These are phyloP conservation scores for Chalciporus chontae DNA, from an alignment of 768 basidiomycete genomes.

Conservation along the genomic window DNA sequence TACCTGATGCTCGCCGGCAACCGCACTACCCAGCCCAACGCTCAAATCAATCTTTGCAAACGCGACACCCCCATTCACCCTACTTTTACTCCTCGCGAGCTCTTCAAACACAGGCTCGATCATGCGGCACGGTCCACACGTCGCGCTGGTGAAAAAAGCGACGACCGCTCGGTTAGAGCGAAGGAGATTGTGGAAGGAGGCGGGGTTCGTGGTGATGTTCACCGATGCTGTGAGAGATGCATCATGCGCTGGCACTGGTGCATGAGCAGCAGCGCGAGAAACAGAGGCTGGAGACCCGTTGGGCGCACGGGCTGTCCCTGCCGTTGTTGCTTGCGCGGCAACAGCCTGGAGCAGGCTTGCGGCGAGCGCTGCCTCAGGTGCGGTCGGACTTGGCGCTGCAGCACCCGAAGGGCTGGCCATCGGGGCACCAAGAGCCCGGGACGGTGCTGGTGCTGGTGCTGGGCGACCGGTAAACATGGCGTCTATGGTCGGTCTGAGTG, in stretches of 20 bases:
- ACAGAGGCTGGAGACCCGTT: background rate
- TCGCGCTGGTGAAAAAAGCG: conserved; percentile 76
- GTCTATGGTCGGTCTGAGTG: conserved; percentile 88
- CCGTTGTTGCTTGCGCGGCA: conserved; percentile 45
- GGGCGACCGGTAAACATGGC: conserved; percentile 66
- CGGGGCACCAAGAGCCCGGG: background rate
- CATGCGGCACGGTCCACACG: conserved; percentile 76
- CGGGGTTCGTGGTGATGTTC: conserved; percentile 68
- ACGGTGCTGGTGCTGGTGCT: conserved; percentile 10
- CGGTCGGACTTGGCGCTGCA: conserved; percentile 22
- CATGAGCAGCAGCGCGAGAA: conserved; percentile 8
- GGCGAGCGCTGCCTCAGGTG: conserved; percentile 48
- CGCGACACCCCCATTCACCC: conserved; percentile 46
- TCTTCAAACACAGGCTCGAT: conserved; percentile 83
- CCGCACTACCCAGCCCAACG: conserved; percentile 55
- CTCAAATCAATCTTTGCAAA: conserved; percentile 86
- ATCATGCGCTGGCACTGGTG: conserved; percentile 21
- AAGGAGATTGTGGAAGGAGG: conserved; percentile 68
- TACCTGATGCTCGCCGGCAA: conserved; percentile 65
- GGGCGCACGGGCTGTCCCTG: conserved; percentile 2
- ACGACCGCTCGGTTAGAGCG: conserved; percentile 66
- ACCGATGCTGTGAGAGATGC: conserved; percentile 57
- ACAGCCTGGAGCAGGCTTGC: conserved; percentile 55
- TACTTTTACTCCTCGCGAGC: conserved; percentile 63
- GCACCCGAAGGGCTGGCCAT: conserved; percentile 21